phyloP scores from a whole-genome alignment of 306 rosid genomes.

The Quillaja saponaria region DNA sequence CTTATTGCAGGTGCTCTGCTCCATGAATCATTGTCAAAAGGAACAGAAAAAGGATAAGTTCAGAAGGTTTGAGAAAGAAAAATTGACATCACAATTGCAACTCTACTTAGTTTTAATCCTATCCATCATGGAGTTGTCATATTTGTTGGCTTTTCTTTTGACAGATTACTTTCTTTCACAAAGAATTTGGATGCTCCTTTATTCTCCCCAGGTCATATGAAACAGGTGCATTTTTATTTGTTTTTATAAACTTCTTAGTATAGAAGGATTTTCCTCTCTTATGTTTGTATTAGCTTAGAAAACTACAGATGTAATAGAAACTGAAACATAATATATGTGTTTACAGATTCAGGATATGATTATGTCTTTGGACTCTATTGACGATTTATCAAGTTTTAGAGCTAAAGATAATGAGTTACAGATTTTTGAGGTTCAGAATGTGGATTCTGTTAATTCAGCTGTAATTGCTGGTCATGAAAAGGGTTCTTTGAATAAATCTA shows the following conservation, averaged over 20 bases:
- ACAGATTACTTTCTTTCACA: constrained; percentile 64
- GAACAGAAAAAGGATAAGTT: constrained; percentile 47
- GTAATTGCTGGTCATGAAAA: constrained; percentile 32
- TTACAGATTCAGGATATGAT: constrained; percentile 66
- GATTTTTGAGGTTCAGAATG: constrained; percentile 30
- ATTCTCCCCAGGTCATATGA: constrained; percentile 54
- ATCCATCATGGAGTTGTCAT: constrained; percentile 30
- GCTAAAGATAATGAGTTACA: constrained; percentile 31
- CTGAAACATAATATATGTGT: constrained; percentile 31
- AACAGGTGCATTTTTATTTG: constrained; percentile 66
- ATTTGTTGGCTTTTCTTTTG: constrained; percentile 28
- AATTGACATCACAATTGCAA: constrained; percentile 2
- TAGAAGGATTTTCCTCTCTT: constrained; percentile 7
- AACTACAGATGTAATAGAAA: constrained; percentile 29
- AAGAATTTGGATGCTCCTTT: constrained; percentile 47
- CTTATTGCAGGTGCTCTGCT: constrained; percentile 60
- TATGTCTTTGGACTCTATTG: constrained; percentile 40
- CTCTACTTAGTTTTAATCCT: constrained; percentile 4
- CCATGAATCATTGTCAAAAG: constrained; percentile 52
- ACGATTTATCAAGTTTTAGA: constrained; percentile 21
- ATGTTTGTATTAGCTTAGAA: constrained; percentile 13
- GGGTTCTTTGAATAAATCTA: constrained; percentile 44
- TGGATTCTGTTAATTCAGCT: constrained; percentile 27
- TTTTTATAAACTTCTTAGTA: constrained; percentile 12
- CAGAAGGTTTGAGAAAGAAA: constrained; percentile 47